A percentile compares a stretch with the other conserved stretches of the same genome.
phyloP scores from a whole-genome alignment of 2,329 filamentous ascomycete species.

The Pseudogymnoascus sp. region DNA sequence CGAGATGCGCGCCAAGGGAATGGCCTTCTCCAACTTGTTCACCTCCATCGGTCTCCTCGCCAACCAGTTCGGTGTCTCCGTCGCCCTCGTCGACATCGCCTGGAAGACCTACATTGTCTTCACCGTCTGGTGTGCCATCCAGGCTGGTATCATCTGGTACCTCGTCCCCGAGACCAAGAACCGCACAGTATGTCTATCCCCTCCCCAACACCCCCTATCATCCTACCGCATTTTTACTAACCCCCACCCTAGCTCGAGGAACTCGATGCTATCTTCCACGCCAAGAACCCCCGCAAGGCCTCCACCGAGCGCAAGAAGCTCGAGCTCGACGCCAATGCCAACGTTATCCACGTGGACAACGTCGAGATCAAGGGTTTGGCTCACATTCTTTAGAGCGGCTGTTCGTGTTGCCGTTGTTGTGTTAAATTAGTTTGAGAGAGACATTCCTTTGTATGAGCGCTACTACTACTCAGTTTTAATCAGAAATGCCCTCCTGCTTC shows the following conservation, averaged over 20 bases:
- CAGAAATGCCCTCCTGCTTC: background rate
- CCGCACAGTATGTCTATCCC: constrained; percentile 28
- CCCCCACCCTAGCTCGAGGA: constrained; percentile 36
- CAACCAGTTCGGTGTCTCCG: constrained; percentile 38
- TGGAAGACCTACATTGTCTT: constrained; percentile 49
- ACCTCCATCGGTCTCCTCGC: constrained; percentile 38
- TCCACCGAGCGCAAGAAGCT: constrained; percentile 36
- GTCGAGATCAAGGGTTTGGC: background rate
- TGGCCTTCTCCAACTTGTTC: constrained; percentile 40
- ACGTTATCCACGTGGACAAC: constrained; percentile 15
- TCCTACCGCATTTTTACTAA: background rate
- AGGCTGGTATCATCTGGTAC: constrained; percentile 38
- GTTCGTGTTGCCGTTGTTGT: background rate
- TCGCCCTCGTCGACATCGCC: constrained; percentile 40
- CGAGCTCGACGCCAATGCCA: constrained; percentile 24
- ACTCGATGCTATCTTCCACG: constrained; percentile 41
- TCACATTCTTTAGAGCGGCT: background rate
- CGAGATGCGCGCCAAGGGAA: constrained; percentile 48
- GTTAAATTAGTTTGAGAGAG: background rate
- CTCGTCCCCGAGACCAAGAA: constrained; percentile 43
- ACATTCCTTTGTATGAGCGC: background rate
- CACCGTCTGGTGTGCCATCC: constrained; percentile 35
- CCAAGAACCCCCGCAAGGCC: constrained; percentile 37
- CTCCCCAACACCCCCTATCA: background rate
- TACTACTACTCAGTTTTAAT: background rate